phyloP scores from a whole-genome alignment of 2,329 filamentous ascomycete species.

The Venturia asperata region DNA sequence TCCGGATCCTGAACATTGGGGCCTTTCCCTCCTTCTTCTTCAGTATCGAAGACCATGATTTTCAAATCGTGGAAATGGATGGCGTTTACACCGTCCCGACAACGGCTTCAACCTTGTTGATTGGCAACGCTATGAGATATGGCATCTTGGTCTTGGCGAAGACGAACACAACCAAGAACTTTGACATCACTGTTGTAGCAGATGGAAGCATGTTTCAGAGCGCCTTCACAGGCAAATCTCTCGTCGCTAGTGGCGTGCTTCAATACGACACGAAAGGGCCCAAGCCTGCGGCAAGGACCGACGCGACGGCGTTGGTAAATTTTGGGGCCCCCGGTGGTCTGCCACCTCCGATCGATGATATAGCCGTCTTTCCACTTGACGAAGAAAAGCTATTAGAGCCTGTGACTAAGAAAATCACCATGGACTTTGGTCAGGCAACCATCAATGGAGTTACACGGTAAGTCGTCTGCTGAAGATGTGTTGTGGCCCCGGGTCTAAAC shows the following conservation, averaged over 20 bases:
- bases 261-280: not conserved
- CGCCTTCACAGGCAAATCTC: not conserved
- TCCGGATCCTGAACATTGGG: slow-evolving; percentile 58
- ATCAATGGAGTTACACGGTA: slow-evolving; percentile 14
- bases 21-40: slow-evolving; percentile 67
- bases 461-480: not conserved
- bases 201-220: slow-evolving; percentile 26
- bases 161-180: slow-evolving; percentile 46
- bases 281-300: not conserved
- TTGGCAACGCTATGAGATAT: slow-evolving; percentile 66
- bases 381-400: slow-evolving; percentile 52
- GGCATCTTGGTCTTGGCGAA: slow-evolving; percentile 58
- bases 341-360: slow-evolving; percentile 52
- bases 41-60: slow-evolving; percentile 59
- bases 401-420: slow-evolving; percentile 45
- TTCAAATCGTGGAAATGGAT: slow-evolving; percentile 62
- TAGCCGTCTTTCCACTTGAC: slow-evolving; percentile 62
- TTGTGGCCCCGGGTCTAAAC: not conserved
- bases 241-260: slow-evolving; percentile 3
- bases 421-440: slow-evolving; percentile 1
- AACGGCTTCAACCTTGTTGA: slow-evolving; percentile 43
- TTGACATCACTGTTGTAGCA: slow-evolving; percentile 52
- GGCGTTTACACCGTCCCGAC: slow-evolving; percentile 57
- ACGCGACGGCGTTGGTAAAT: not conserved
- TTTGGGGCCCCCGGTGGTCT: not conserved